Evolutionary conservation across 2,329 filamentous ascomycete genomes (phyloP).

Genomic region (Colletotrichum melonis): DNA sequence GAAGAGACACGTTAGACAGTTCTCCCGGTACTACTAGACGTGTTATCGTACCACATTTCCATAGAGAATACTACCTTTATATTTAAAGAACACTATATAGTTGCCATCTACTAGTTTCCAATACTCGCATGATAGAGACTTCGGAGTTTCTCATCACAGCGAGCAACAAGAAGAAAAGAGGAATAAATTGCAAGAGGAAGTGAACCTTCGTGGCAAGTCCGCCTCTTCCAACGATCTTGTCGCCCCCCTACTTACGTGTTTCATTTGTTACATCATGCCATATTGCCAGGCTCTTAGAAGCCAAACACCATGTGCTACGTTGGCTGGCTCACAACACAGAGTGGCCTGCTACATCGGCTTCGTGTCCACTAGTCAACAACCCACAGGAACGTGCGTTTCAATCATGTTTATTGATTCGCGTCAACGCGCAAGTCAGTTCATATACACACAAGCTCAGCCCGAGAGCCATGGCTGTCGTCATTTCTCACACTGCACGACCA

Average conservation of each 20-base stretch:
- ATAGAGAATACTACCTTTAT: neutral
- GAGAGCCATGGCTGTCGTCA: neutral
- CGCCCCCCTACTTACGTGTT: too few species aligned
- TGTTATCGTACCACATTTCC: too few species aligned
- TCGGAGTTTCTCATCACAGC: neutral
- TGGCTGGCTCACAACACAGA: too few species aligned
- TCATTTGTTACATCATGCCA: too few species aligned
- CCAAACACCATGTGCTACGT: too few species aligned
- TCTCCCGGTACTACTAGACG: neutral
- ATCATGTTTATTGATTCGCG: neutral
- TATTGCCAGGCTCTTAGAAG: too few species aligned
- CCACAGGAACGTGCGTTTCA: too few species aligned
- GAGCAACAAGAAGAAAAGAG: neutral
- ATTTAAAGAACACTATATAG: neutral
- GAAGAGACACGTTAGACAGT: constrained; percentile 7
- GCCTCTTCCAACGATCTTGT: too few species aligned
- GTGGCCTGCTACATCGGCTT: too few species aligned
- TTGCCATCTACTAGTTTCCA: too few species aligned
- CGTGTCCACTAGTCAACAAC: too few species aligned
- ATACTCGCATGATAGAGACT: too few species aligned
- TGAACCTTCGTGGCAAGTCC: neutral
- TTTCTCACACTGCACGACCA: neutral
- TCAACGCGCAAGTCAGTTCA: neutral
- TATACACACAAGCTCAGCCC: neutral
- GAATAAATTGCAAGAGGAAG: neutral